Base-by-base conservation (phyloP, 2,329 filamentous ascomycete species). In the Lecanicillium sp. region DNA sequence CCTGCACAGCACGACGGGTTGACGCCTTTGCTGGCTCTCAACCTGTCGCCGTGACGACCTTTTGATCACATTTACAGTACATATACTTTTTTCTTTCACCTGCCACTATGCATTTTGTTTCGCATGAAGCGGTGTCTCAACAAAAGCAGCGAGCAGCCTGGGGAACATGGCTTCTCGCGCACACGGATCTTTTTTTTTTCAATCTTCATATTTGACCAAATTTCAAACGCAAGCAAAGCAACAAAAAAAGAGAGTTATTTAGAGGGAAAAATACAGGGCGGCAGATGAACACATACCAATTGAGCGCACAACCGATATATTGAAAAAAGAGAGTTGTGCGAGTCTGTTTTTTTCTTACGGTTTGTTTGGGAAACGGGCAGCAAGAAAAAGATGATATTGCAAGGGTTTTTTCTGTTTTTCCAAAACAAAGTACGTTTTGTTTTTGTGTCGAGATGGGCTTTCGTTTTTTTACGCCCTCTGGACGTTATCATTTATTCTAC, bases 71-170 rank as follows among this genome's bases (percentile, higher is more conserved):
- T 39, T 27, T 33, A 29, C 33, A 33, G 29, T 41, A 41, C 30
- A 41, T 41, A 36, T 14, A 20, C 28, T 37, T 8, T 37, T 36
- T 40, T 40, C 15, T 33, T 17, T 33, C n/a, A 33, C 31, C 15
- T 31, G 29, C 15, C 29, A 31, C 15, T 31, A 17, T 31, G 22
- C 22, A 25, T 25, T 25, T 11, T 25, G 22, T 25, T 25, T 25
- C 22, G 22, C 22, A 25, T 25, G 22, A 25, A 25, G 22, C 22
- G 14, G 12, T 19, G 15, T 17, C 12, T 17, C 12, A 17, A 32
- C 30, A 32, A 32, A 35, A 29, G 30, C 31, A 34, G 25, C 20
- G 29, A 30, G 27, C 30, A 34, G 18, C 30, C 29, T 34, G 15
- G n/a, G 31, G 25, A 39, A 34, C 31, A 35, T 22, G 17, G 27